A percentile compares a stretch with the other conserved stretches of the same genome.
Conservation (phyloP, 352 stramenopile genomes). For the Globisporangium iwayamae region DNA sequence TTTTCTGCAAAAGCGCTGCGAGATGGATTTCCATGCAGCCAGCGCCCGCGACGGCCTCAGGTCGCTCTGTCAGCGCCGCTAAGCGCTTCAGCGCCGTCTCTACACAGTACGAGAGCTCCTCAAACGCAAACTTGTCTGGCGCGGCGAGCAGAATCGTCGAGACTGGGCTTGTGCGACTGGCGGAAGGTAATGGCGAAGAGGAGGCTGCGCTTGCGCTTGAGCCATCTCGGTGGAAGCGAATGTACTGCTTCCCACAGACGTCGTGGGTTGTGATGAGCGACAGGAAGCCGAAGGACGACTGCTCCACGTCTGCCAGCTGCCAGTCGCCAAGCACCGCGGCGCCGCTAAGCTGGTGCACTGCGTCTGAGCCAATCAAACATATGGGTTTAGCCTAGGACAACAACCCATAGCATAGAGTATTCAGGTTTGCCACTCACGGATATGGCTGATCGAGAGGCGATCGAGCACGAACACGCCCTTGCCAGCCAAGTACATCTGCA, state of each 20-base stretch:
- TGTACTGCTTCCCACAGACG: slow-evolving; percentile 31
- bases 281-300: slow-evolving; percentile 34
- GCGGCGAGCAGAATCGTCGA: slow-evolving; percentile 38
- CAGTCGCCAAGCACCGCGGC: slow-evolving; percentile 45
- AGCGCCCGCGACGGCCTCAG: slow-evolving; percentile 39
- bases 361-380: slow-evolving; percentile 20
- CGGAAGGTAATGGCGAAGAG: neutral
- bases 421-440: slow-evolving; percentile 31
- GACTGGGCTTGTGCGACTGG: slow-evolving; percentile 23
- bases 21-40: slow-evolving; percentile 54
- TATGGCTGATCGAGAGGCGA: slow-evolving; percentile 41
- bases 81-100: slow-evolving; percentile 40
- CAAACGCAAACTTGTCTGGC: slow-evolving; percentile 34
- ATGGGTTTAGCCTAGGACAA: neutral
- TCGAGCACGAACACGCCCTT: slow-evolving; percentile 49
- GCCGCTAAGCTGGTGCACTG: slow-evolving; percentile 47
- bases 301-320: slow-evolving; percentile 21
- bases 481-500: slow-evolving; percentile 34
- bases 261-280: slow-evolving; percentile 33
- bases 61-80: slow-evolving; percentile 29
- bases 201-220: neutral
- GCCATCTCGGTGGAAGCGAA: slow-evolving; percentile 26
- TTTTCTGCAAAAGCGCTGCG: slow-evolving; percentile 28
- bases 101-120: slow-evolving; percentile 41
- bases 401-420: neutral